Evolutionary conservation across 1,284 basidiomycete species (phyloP).

Genomic region (Coriolopsis trogii): DNA sequence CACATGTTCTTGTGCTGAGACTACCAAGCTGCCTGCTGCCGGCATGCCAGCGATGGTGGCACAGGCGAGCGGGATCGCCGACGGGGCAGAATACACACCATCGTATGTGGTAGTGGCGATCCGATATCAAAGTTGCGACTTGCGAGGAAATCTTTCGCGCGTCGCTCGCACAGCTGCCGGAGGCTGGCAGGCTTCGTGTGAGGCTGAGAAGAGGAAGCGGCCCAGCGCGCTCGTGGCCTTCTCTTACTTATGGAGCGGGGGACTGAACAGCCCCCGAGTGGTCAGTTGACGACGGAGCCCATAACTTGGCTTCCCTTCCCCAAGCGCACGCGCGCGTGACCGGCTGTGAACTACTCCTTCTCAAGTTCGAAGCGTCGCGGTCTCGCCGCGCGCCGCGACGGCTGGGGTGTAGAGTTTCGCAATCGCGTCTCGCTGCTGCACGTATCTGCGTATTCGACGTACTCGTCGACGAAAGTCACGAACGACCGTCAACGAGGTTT

Average conservation of each 20-base stretch:
- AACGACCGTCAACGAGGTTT: constrained; percentile 16
- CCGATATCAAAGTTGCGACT: too few species aligned
- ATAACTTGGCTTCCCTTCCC: too few species aligned
- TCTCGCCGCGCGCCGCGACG: too few species aligned
- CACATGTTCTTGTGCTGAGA: too few species aligned
- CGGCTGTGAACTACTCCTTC: too few species aligned
- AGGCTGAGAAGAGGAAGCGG: not conserved
- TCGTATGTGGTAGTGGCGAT: constrained; percentile 1
- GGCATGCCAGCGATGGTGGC: not conserved
- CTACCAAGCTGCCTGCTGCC: too few species aligned
- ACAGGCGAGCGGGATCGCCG: not conserved
- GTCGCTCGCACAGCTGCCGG: not conserved
- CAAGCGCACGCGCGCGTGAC: too few species aligned
- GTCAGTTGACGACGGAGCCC: constrained; percentile 3
- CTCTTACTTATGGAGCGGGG: not conserved
- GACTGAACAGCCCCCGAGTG: not conserved
- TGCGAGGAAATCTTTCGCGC: not conserved
- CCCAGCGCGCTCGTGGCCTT: too few species aligned
- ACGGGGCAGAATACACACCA: not conserved
- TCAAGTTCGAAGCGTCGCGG: too few species aligned
- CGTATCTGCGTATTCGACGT: not conserved
- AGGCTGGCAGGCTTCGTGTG: not conserved
- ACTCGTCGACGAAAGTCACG: not conserved
- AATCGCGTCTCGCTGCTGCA: not conserved
- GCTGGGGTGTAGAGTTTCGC: too few species aligned